Conservation (phyloP, 2,329 filamentous ascomycete genomes). For the Claviceps lovelessii region DNA sequence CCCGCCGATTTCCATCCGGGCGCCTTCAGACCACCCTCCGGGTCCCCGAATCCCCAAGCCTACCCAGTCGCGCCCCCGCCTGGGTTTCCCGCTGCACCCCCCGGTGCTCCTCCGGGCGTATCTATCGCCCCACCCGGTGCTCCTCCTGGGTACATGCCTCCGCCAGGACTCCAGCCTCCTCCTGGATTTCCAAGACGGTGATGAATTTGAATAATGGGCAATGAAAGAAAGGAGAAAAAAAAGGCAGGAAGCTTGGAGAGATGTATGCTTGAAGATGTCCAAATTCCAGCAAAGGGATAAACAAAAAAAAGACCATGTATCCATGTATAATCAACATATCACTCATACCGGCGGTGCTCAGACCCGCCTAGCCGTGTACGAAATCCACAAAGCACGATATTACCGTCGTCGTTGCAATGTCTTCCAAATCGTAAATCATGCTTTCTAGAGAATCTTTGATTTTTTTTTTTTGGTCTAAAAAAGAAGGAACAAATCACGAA, state of each 20-base stretch:
- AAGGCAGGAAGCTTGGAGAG: too few species aligned
- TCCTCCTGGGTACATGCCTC: slow-evolving; percentile 27
- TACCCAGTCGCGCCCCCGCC: slow-evolving; percentile 26
- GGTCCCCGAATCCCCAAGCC: slow-evolving; percentile 24
- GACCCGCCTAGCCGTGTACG: not conserved
- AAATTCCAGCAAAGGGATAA: too few species aligned
- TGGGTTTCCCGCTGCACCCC: slow-evolving; percentile 22
- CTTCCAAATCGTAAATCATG: too few species aligned
- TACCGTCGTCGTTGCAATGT: not conserved
- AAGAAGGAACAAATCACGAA: too few species aligned
- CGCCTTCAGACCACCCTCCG: slow-evolving; percentile 24
- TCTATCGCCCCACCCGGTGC: slow-evolving; percentile 14
- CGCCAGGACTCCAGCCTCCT: slow-evolving; percentile 32
- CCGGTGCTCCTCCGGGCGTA: slow-evolving; percentile 9
- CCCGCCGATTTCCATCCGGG: slow-evolving; percentile 35
- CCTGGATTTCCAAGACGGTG: slow-evolving; percentile 26
- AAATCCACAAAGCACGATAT: not conserved
- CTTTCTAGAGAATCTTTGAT: too few species aligned
- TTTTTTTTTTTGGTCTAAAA: too few species aligned
- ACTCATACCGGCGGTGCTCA: not conserved
- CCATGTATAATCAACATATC: not conserved
- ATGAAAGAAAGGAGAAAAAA: too few species aligned
- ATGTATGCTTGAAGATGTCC: too few species aligned
- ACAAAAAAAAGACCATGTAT: not conserved
- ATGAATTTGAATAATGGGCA: not conserved